phyloP scores from a whole-genome alignment of 2,329 filamentous ascomycete genomes.

The Zelopaecilomyces penicillatus region DNA sequence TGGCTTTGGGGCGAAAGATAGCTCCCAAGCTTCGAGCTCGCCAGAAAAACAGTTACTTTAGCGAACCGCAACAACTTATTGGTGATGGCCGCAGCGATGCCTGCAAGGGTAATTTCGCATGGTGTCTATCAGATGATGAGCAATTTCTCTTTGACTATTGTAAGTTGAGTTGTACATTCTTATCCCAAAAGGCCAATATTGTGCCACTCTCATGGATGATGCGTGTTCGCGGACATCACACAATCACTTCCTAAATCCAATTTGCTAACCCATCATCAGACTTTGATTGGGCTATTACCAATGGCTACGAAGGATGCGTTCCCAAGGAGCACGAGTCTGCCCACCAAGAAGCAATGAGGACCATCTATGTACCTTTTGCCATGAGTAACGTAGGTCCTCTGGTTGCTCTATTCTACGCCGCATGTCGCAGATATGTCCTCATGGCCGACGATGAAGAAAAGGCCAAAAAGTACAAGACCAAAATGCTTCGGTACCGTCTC shows the following conservation, averaged over 20 bases:
- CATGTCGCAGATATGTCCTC: not conserved
- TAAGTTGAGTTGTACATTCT: not conserved
- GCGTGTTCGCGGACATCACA: no score
- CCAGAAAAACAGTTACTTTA: not conserved
- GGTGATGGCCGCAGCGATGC: constrained; percentile 4
- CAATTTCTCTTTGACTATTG: constrained; percentile 5
- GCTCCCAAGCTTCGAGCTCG: no score
- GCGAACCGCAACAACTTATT: constrained; percentile 4
- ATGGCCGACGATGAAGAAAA: not conserved
- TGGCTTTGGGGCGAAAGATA: no score
- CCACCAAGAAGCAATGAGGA: constrained; percentile 1
- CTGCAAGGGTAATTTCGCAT: constrained; percentile 3
- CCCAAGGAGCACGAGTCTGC: not conserved
- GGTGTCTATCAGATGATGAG: constrained; percentile 4
- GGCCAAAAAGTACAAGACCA: not conserved
- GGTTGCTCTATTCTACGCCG: constrained; percentile 1
- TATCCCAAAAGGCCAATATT: not conserved
- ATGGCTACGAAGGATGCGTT: constrained; percentile 5
- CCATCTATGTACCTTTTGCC: constrained; percentile 4
- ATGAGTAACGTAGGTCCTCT: not conserved
- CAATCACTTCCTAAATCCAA: not conserved
- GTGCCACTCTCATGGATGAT: not conserved
- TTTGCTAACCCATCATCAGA: not conserved
- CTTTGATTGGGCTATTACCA: constrained; percentile 4
- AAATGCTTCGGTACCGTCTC: not conserved